Conservation (phyloP, 352 stramenopile species). For the Pythium scleroteichum region DNA sequence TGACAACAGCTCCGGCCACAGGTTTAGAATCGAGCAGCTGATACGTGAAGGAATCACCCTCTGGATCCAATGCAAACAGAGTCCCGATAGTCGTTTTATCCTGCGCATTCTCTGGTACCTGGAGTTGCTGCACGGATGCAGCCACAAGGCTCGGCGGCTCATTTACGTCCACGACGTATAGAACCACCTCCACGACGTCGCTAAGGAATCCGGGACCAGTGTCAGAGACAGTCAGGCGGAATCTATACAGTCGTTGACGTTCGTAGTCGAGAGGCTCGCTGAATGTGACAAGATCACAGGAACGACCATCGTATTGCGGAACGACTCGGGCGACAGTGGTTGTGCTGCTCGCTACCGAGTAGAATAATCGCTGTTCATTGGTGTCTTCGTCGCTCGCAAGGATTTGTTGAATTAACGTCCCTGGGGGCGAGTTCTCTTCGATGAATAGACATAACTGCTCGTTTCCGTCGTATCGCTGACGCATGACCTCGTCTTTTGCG, state of each 20-base stretch:
- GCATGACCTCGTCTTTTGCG: conserved; percentile 23
- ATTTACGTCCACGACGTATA: conserved; percentile 51
- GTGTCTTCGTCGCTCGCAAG: conserved; percentile 38
- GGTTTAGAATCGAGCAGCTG: conserved; percentile 30
- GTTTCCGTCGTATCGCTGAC: conserved; percentile 46
- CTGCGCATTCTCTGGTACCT: conserved; percentile 40
- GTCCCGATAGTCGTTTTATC: conserved; percentile 28
- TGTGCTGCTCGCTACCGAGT: conserved; percentile 24
- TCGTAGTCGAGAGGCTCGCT: conserved; percentile 48
- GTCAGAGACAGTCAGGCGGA: conserved; percentile 50
- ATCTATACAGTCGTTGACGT: conserved; percentile 31
- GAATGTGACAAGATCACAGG: conserved; percentile 39
- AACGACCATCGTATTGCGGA: conserved; percentile 24
- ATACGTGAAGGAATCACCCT: conserved; percentile 48
- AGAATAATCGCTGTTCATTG: conserved; percentile 44
- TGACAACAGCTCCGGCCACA: conserved; percentile 23
- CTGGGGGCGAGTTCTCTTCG: conserved; percentile 33
- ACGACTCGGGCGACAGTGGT: conserved; percentile 34
- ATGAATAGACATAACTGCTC: conserved; percentile 47
- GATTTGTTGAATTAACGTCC: conserved; percentile 31
- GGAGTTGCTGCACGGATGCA: conserved; percentile 32
- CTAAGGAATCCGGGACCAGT: conserved; percentile 44
- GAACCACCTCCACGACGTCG: conserved; percentile 41
- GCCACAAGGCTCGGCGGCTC: conserved; percentile 39
- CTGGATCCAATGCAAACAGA: conserved; percentile 45